Evolutionary conservation across 176 grass and related monocot species (phyloP).

Genomic region (Aegilops sharonensis): DNA sequence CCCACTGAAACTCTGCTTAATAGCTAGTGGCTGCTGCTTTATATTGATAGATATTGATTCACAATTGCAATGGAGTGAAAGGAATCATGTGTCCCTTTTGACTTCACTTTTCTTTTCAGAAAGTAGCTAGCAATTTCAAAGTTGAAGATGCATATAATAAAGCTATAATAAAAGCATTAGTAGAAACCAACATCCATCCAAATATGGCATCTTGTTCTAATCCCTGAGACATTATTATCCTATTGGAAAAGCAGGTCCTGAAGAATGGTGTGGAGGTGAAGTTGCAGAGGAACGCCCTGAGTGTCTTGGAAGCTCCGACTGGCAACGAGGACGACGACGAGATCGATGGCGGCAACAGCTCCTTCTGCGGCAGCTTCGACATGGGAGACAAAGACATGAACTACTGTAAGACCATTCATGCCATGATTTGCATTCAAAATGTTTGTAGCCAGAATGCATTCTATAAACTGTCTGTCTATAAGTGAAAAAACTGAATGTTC

Average conservation of each 20-base stretch:
- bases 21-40: not conserved
- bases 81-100: not conserved
- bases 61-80: not conserved
- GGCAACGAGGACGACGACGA: constrained; percentile 50
- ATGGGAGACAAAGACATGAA: constrained; percentile 63
- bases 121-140: not conserved
- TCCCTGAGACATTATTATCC: constrained; percentile 14
- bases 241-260: constrained; percentile 41
- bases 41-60: not conserved
- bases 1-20: constrained; percentile 21
- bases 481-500: too few species aligned
- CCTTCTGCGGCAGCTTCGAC: constrained; percentile 69
- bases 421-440: not conserved
- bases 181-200: not conserved
- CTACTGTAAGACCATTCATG: constrained; percentile 49
- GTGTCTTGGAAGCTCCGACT: constrained; percentile 78
- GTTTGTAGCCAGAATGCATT: not conserved
- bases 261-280: constrained; percentile 91
- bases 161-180: not conserved
- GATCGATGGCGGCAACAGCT: constrained; percentile 50
- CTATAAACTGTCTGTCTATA: not conserved
- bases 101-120: not conserved
- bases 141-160: not conserved
- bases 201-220: not conserved
- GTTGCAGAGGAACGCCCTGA: constrained; percentile 82